Conservation (phyloP, 306 rosid genomes). For the Pyrus pyrifolia region DNA sequence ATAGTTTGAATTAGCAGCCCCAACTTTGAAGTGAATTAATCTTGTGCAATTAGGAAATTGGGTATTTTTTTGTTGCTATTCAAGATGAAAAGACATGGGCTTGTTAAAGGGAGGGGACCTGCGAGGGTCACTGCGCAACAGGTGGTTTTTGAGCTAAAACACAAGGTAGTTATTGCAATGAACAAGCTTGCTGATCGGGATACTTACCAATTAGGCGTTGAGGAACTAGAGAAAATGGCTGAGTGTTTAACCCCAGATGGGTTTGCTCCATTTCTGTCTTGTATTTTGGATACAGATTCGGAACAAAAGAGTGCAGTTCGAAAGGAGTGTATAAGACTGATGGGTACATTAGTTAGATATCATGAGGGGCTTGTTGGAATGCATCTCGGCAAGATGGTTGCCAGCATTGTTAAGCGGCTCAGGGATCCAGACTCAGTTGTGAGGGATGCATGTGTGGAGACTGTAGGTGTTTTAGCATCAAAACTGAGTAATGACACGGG, state of each 20-base stretch:
- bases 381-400: slow-evolving; percentile 55
- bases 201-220: slow-evolving; percentile 60
- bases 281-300: slow-evolving; percentile 58
- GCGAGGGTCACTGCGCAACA: slow-evolving; percentile 33
- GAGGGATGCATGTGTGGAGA: slow-evolving; percentile 62
- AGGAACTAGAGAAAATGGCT: slow-evolving; percentile 51
- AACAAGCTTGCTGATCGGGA: slow-evolving; percentile 83
- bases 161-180: slow-evolving; percentile 42
- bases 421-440: slow-evolving; percentile 61
- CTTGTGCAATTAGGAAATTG: neutral
- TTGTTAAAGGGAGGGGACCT: slow-evolving; percentile 30
- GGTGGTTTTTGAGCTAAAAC: slow-evolving; percentile 47
- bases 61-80: neutral
- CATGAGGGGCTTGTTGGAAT: slow-evolving; percentile 36
- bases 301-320: slow-evolving; percentile 57
- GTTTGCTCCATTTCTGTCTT: slow-evolving; percentile 52
- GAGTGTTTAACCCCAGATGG: slow-evolving; percentile 47
- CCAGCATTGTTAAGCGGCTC: slow-evolving; percentile 62
- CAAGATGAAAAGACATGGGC: slow-evolving; percentile 45
- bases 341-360: slow-evolving; percentile 35
- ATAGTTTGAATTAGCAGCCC: neutral
- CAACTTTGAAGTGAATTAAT: neutral
- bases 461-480: slow-evolving; percentile 41
- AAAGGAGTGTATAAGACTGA: slow-evolving; percentile 54
- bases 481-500: slow-evolving; percentile 22